A percentile compares a stretch with the other conserved stretches of the same genome.
phyloP scores from a whole-genome alignment of 345 rosid species.

The Microthlaspi erraticum region DNA sequence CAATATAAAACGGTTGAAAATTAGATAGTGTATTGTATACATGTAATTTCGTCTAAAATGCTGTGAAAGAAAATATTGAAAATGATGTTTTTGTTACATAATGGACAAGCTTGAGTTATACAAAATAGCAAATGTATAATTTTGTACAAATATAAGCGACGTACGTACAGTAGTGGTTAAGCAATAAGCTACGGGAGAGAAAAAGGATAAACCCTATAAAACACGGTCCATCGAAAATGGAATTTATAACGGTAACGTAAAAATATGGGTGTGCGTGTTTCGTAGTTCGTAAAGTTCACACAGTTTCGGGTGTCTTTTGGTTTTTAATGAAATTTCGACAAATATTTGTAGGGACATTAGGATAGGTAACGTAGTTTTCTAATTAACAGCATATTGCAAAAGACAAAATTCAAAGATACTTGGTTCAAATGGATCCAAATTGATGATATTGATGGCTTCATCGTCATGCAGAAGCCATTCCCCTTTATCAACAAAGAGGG shows the following conservation, averaged over 20 bases:
- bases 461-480: slow-evolving; percentile 29
- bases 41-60: background rate
- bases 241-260: background rate
- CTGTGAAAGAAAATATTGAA: background rate
- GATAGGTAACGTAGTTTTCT: slow-evolving; percentile 3
- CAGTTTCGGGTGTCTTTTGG: background rate
- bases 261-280: background rate
- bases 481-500: slow-evolving; percentile 4
- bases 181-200: too few species aligned
- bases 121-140: background rate
- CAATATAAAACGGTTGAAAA: background rate
- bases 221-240: background rate
- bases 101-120: background rate
- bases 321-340: background rate
- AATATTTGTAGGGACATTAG: slow-evolving; percentile 14
- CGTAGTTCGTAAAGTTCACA: background rate
- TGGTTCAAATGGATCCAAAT: slow-evolving; percentile 19
- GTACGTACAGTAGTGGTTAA: too few species aligned
- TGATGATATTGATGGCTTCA: slow-evolving; percentile 3
- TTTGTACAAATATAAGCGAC: background rate
- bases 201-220: background rate
- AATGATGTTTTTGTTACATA: background rate
- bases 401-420: slow-evolving; percentile 16
- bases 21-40: too few species aligned
- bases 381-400: background rate